Evolutionary conservation across 306 rosid genomes (phyloP).

Genomic region (Pachyrhizus erosus): DNA sequence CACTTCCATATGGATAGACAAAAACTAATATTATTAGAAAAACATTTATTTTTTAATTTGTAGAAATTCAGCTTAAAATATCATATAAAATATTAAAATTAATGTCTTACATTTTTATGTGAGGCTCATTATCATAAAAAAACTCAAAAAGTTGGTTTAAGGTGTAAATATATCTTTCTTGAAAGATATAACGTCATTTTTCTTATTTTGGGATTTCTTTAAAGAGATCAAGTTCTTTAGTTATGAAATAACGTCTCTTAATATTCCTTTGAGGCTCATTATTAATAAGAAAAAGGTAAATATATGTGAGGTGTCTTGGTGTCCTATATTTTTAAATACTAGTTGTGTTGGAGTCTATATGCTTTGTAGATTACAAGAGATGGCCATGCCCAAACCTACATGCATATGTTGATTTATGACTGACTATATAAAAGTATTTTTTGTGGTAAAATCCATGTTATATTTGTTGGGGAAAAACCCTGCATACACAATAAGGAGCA

Average conservation of each 20-base stretch:
- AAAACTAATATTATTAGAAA: background rate
- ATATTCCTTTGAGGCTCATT: background rate
- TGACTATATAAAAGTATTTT: slow-evolving; percentile 10
- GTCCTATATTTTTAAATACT: background rate
- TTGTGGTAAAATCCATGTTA: background rate
- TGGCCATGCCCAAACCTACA: slow-evolving; percentile 23
- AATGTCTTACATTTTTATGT: background rate
- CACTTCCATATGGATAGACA: background rate
- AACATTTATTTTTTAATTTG: background rate
- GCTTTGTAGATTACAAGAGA: slow-evolving; percentile 9
- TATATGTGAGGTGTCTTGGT: background rate
- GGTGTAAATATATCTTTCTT: background rate
- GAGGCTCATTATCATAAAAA: background rate
- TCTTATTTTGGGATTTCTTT: background rate
- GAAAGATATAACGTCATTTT: background rate
- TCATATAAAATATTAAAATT: background rate
- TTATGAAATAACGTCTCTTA: background rate
- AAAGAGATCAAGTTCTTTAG: background rate
- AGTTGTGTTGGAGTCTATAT: background rate
- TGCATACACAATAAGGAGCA: background rate
- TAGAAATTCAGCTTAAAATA: background rate
- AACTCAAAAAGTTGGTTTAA: background rate
- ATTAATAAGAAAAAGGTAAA: background rate
- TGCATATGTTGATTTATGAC: background rate
- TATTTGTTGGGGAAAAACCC: background rate